Percentiles rank a stretch among this genome's conserved stretches.
Evolutionary conservation across 768 basidiomycete species (phyloP).

Genomic region (Goffeauzyma gilvescens): DNA sequence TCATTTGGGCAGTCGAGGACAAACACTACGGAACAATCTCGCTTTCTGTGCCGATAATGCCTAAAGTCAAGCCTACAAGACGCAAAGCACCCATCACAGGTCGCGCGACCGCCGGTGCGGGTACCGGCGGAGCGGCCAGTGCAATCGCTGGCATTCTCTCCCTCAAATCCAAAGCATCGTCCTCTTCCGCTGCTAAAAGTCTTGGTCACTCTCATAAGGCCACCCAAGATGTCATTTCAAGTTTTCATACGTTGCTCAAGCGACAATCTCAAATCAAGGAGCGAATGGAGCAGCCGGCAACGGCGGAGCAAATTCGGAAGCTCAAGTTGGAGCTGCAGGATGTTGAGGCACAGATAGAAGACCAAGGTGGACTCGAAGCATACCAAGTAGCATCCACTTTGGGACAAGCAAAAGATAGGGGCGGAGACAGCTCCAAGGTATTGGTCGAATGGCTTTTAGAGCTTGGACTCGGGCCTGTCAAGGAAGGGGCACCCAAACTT

Average conservation of each 20-base stretch:
- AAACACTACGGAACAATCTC: no score
- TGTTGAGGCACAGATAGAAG: constrained; percentile 46
- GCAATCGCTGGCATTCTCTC: no score
- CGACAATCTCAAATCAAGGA: constrained; percentile 41
- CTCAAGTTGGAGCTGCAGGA: constrained; percentile 34
- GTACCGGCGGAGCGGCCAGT: no score
- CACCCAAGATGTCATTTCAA: constrained; percentile 55
- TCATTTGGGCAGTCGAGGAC: no score
- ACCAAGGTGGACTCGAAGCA: constrained; percentile 54
- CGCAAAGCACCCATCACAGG: no score
- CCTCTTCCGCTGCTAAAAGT: no score
- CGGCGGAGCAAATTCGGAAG: constrained; percentile 12
- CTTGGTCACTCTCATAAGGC: constrained; percentile 30
- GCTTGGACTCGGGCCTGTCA: no score
- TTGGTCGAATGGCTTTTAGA: constrained; percentile 58
- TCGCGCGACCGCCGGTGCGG: no score
- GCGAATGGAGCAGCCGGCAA: not conserved
- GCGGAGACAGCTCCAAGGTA: constrained; percentile 72
- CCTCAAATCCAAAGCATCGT: no score
- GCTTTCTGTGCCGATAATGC: no score
- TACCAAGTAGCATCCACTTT: constrained; percentile 70
- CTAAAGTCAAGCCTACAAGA: no score
- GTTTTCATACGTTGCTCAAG: constrained; percentile 64
- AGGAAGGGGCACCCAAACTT: no score
- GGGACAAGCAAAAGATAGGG: constrained; percentile 62